Evolutionary conservation across 2,329 filamentous ascomycete genomes (phyloP).

Genomic region (Teratosphaeriaceae sp.): DNA sequence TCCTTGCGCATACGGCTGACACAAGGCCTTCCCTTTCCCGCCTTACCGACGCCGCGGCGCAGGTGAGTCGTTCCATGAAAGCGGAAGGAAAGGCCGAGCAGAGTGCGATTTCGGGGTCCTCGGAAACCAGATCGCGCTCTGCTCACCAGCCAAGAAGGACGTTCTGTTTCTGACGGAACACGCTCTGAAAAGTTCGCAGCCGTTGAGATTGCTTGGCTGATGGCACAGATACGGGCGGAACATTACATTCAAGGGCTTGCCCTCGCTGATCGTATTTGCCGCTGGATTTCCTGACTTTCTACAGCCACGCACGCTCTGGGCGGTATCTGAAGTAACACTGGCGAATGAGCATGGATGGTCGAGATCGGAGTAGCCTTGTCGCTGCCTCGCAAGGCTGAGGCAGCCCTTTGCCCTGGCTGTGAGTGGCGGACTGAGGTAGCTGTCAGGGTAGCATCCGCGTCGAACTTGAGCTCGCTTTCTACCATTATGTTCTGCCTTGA

Average conservation of each 20-base stretch:
- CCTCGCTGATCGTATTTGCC: too few species aligned
- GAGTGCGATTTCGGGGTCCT: conserved; percentile 26
- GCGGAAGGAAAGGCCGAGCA: conserved; percentile 26
- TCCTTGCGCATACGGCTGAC: conserved; percentile 13
- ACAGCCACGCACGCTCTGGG: too few species aligned
- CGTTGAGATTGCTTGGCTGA: conserved; percentile 50
- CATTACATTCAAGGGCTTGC: conserved; percentile 35
- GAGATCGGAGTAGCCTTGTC: too few species aligned
- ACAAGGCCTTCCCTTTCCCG: conserved; percentile 26
- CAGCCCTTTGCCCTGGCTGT: too few species aligned
- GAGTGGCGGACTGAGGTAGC: too few species aligned
- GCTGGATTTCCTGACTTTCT: too few species aligned
- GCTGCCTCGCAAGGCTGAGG: too few species aligned
- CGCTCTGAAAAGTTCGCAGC: conserved; percentile 56
- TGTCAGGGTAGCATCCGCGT: too few species aligned
- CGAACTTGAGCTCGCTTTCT: too few species aligned
- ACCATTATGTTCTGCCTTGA: too few species aligned
- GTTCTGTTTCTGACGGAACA: conserved; percentile 11
- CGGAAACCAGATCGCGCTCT: conserved; percentile 36
- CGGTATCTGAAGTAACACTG: too few species aligned
- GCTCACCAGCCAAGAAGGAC: conserved; percentile 24
- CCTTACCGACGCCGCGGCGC: conserved; percentile 10
- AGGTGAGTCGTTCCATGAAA: conserved; percentile 21
- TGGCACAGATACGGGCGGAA: conserved; percentile 64
- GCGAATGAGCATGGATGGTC: too few species aligned